Base-by-base conservation (phyloP, 306 rosid genomes). In the Trifolium subterraneum region DNA sequence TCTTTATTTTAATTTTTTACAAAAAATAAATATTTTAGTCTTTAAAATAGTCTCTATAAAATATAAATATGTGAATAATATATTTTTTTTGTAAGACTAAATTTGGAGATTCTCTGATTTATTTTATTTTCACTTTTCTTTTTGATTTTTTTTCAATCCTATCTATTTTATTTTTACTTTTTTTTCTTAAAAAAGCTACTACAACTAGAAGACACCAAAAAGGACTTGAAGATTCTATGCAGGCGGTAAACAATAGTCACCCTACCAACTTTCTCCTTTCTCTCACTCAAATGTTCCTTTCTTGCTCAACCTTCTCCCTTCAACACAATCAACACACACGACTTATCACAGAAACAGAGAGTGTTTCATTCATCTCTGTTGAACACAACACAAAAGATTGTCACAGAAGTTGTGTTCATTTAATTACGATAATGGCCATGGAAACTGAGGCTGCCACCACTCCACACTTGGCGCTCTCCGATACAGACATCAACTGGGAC, bases 401-500 rank as follows among this genome's bases (percentile, higher is more conserved):
- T 10, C 4, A 54, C 7, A 33, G 4, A 58, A 7, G 6, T 29
- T 29, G 33, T 35, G 9, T 14, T 11, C 63, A 2, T 23, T 58
- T 25, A 20, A 22, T 56, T 10, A 59, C 8, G 13, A 51, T 8
- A 2, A 80, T 55, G 52, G 78, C 85, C 7, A 44, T 88, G 84
- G 93, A 88, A 64, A 85, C 89, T 20, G 83, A 88, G 33, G 86
- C 84, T 31, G 31, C 66, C 55, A 19, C 90, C 23, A 65, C 81
- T 58, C 81, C 86, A 22, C 79, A 78, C 36, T 79, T 88, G 67
- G 84, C 98, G 2, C 90, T 88, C 0, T 80, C 91, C 8, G 95
- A 93, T 54, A 88, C 95, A 18, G 89, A 93, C 31, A 78, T 93
- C 83, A 87, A 93, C 80, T 93, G 98, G 98, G 80, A 82, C 85